Evolutionary conservation across 2,329 filamentous ascomycete genomes (phyloP).

Genomic region (Colletotrichum musicola): DNA sequence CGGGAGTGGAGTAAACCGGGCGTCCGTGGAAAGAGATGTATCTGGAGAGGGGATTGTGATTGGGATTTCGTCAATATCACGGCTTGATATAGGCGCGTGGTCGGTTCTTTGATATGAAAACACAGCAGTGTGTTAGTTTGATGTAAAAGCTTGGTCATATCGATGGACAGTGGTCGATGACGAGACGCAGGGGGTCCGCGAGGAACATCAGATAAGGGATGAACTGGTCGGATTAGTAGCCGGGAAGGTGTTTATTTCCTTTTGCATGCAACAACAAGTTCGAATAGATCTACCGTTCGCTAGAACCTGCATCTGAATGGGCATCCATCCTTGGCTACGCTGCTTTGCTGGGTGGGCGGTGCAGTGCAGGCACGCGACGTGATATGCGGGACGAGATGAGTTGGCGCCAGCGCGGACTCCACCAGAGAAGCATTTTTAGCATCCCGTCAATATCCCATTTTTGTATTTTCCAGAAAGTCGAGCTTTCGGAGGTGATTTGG

Average conservation of each 20-base stretch:
- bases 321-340: not conserved
- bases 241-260: not conserved
- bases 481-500: conserved; percentile 12
- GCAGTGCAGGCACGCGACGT: conserved; percentile 31
- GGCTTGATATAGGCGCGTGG: not conserved
- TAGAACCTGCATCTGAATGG: not conserved
- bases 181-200: not conserved
- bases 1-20: not conserved
- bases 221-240: not conserved
- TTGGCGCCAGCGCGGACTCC: not conserved
- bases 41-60: not conserved
- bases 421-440: conserved; percentile 37
- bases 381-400: not conserved
- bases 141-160: not conserved
- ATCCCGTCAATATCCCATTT: not conserved
- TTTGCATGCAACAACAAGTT: not conserved
- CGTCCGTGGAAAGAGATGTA: not conserved
- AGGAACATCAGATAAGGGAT: not conserved
- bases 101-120: not conserved
- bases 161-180: conserved; percentile 1
- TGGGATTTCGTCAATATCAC: not conserved
- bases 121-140: not conserved
- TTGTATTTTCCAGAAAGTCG: conserved; percentile 7
- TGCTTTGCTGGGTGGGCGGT: conserved; percentile 18
- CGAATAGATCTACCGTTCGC: conserved; percentile 3